Percentiles rank a stretch among this genome's conserved stretches.
These are phyloP conservation scores for Podaxis sp. DNA, from an alignment of 768 basidiomycete species.

Conservation along the genomic window DNA sequence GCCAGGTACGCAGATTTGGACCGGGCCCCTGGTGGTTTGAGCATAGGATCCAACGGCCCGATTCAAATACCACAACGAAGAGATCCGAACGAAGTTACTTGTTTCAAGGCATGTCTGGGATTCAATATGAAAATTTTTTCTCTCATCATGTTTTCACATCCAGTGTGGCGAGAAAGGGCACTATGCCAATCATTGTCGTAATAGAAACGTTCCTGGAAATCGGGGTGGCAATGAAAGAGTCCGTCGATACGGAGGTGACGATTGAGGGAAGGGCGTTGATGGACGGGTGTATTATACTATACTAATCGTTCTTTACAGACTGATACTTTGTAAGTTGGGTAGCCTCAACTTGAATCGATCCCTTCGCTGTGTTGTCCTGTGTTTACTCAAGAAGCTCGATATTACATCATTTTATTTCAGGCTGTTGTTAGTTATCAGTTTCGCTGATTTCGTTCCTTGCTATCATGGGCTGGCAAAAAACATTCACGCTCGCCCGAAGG, in stretches of 20 bases:
- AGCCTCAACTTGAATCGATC: neutral
- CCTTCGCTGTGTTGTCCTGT: neutral
- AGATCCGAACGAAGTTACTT: slow-evolving; percentile 81
- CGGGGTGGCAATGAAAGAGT: slow-evolving; percentile 75
- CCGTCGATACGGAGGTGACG: slow-evolving; percentile 29
- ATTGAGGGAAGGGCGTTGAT: slow-evolving; percentile 1
- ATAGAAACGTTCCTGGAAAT: slow-evolving; percentile 88
- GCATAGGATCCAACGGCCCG: slow-evolving; percentile 24
- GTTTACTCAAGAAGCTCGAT: neutral
- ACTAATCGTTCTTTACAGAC: neutral
- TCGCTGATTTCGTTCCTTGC: neutral
- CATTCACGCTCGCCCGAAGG: slow-evolving; percentile 60
- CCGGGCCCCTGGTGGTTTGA: slow-evolving; percentile 43
- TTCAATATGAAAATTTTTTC: slow-evolving; percentile 3
- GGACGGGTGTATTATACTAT: neutral
- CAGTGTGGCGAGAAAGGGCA: slow-evolving; percentile 93
- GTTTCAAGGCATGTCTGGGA: slow-evolving; percentile 68
- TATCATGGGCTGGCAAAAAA: slow-evolving; percentile 88
- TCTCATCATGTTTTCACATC: slow-evolving; percentile 12
- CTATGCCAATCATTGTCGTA: slow-evolving; percentile 92
- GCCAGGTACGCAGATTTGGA: slow-evolving; percentile 82
- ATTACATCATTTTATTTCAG: neutral
- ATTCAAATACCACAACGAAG: slow-evolving; percentile 48
- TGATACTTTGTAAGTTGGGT: neutral
- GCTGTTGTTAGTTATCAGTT: neutral